Evolutionary conservation across 495 filamentous ascomycete species (phyloP).

Genomic region (Polyplosphaeria fusca): DNA sequence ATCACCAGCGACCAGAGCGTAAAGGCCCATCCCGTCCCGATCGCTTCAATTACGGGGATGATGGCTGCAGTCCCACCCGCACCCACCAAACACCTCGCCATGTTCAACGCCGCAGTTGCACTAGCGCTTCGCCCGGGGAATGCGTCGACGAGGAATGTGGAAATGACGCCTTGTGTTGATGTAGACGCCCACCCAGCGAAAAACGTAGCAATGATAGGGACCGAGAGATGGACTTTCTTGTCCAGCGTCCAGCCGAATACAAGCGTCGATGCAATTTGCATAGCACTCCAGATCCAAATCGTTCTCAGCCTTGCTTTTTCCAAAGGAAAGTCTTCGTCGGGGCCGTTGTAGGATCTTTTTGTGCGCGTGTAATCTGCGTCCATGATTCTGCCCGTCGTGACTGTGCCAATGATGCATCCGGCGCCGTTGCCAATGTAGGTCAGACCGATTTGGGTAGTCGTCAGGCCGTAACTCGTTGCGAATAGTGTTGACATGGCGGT

Average conservation of each 20-base stretch:
- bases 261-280: slow-evolving; percentile 40
- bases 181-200: slow-evolving; percentile 45
- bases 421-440: not conserved
- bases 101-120: slow-evolving; percentile 44
- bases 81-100: slow-evolving; percentile 44
- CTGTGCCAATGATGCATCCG: not conserved
- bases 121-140: slow-evolving; percentile 41
- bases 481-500: slow-evolving; percentile 54
- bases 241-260: slow-evolving; percentile 43
- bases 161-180: slow-evolving; percentile 41
- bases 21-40: slow-evolving; percentile 39
- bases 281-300: slow-evolving; percentile 33
- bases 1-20: slow-evolving; percentile 5
- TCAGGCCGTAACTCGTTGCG: slow-evolving; percentile 40
- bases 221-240: slow-evolving; percentile 12
- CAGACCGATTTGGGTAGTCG: not conserved
- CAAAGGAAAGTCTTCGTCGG: slow-evolving; percentile 40
- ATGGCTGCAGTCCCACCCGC: slow-evolving; percentile 43
- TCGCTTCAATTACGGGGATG: slow-evolving; percentile 39
- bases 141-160: slow-evolving; percentile 46
- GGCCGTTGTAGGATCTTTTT: slow-evolving; percentile 44
- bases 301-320: slow-evolving; percentile 44
- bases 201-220: slow-evolving; percentile 42
- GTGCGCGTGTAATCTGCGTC: slow-evolving; percentile 39
- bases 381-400: not conserved